Evolutionary conservation across 345 rosid species (phyloP), one percentile per base, ranked within the genome.

Genomic region (Lumnitzera racemosa): DNA sequence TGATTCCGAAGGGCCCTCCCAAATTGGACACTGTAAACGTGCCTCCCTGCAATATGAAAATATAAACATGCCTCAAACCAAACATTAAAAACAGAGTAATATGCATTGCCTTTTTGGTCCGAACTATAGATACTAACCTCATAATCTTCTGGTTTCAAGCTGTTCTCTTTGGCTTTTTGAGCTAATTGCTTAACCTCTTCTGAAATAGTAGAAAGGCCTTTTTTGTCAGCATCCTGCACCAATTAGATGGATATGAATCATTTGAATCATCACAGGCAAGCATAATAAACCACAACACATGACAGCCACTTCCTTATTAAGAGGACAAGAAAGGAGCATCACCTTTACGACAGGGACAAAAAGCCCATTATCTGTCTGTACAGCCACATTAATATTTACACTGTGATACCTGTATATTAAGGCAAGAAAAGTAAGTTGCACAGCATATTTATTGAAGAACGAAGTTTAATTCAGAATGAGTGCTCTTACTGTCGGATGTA

Each of bases 1-100:
- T 90, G 78, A 94, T 74, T 16, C 97, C 97, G 47, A 88, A 90
- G n/a, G 99, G 96, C 50, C 98, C 98, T 63, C 99, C 99, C 80
- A 94, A 76, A 77, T 94, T 94, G 56, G 99, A 83, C 25, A 94
- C 95, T 12, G 96, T 84, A 60, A 94, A 94, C 20, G 99, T 90
- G 61, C 99, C 99, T 72, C 97, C 96, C 96, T 94, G 90, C 50
- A 73, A 67, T 25, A 43, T 31, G n/a, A 56, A 20, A 17, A 17
- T 36, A 36, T 9, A 7, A 9, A 9, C 43, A 36, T 36, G 43
- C 43, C 5, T 36, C 36, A 36, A 36, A 36, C 43, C 43, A 36
- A 36, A 36, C 43, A 36, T 7, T 3, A 7, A 36, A 36, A 36
- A 9, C 43, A 6, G 7, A 36, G 43, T 36, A 36, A 36, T 1